Base-by-base conservation (phyloP, 257 asterid species). In the Solanum neorickii region DNA sequence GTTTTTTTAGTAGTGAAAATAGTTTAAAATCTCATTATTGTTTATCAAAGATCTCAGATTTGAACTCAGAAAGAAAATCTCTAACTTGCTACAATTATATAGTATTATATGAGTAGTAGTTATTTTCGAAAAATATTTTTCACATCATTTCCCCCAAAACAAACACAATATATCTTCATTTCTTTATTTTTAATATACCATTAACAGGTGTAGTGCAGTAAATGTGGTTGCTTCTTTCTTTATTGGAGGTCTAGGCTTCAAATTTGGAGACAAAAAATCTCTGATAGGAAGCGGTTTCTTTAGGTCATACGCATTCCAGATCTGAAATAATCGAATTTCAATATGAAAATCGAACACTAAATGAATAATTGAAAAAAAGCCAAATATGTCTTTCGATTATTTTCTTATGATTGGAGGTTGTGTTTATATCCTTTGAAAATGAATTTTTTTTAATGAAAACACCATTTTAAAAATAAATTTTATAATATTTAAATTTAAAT, bases 301-400 rank as follows among this genome's bases (percentile, higher is more conserved):
- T 9, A 23, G 62, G 1, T 10, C n/a, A 7, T 18, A 52, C 4
- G 0, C 10, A 3, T 1, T 10, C 2, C 0, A 23, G 18, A 52
- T 52, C 0, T 52, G n/a, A 52, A 52, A 52, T 18, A 18, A 4
- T 0, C 62, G 1, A 1, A 52, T 52, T 18, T 52, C 0, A 52
- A 52, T 52, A 10, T 52, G 1, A 1, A 3, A 52, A 52, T 1
- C 10, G 0, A 0, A 18, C 62, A 52, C 62, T 52, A 18, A 52
- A 52, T 52, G 4, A 9, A 52, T 52, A 52, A 52, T 16, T 9
- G 12, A 41, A 52, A 6, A 52, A 6, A 52, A 52, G 37, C 1
- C 21, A 49, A 49, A 52, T 35, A 52, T 2, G 10, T 52, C 60
- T 52, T 52, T 21, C 3, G 7, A 18, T 52, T 52, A 52, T 18